These are phyloP conservation scores for Lipomyces anomalus DNA, from an alignment of 805 yeast genomes.

Conservation along the genomic window DNA sequence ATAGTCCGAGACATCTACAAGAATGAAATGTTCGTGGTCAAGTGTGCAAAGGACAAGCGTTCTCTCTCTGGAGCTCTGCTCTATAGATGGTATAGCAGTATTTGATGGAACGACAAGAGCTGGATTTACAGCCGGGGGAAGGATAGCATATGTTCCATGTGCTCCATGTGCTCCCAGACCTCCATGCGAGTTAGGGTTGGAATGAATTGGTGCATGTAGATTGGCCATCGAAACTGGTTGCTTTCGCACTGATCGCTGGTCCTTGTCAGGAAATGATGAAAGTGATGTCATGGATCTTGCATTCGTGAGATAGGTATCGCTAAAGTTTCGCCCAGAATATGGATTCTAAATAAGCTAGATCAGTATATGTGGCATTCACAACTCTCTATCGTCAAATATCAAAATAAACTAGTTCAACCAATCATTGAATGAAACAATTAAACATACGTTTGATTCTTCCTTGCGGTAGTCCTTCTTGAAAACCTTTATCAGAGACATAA, in stretches of 20 bases:
- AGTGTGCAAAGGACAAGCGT: slow-evolving; percentile 49
- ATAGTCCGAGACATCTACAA: slow-evolving; percentile 39
- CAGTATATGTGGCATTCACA: too few species aligned
- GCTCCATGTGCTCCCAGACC: too few species aligned
- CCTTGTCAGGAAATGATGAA: neutral
- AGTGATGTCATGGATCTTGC: neutral
- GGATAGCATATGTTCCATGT: neutral
- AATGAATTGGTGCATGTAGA: neutral
- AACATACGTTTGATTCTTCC: too few species aligned
- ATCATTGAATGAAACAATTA: too few species aligned
- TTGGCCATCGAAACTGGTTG: neutral
- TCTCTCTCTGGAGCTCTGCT: too few species aligned
- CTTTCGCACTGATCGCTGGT: neutral
- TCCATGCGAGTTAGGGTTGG: too few species aligned
- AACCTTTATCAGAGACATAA: neutral
- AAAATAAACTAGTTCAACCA: too few species aligned
- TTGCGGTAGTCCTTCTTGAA: neutral
- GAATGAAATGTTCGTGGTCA: slow-evolving; percentile 54
- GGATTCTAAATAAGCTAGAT: neutral
- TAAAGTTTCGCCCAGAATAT: slow-evolving; percentile 7
- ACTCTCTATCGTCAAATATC: too few species aligned
- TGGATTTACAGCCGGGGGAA: neutral
- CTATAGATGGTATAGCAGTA: neutral
- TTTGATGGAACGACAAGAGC: neutral
- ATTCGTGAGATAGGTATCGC: slow-evolving; percentile 17